Base-by-base conservation (phyloP, 2,329 filamentous ascomycete species). In the Phyllosticta ampelicida region DNA sequence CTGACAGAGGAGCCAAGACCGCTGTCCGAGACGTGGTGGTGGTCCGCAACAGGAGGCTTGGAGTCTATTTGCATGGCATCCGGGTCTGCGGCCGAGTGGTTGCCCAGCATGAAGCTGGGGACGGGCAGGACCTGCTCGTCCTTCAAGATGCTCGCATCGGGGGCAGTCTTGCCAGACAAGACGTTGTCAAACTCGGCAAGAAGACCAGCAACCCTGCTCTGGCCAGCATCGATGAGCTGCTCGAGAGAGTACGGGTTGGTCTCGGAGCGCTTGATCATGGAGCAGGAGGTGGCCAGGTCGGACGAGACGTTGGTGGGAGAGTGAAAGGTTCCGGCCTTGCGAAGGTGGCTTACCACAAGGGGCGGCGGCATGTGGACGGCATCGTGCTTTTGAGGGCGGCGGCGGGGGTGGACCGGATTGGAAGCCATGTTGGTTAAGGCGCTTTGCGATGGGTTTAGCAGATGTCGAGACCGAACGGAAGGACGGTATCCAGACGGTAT, bases 1-100 rank as follows among this genome's bases (percentile, higher is more conserved):
- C 78, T 81, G 66, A 96, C 79, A 49, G 90, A 96, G 50, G 89
- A 87, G 55, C 91, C 91, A 62, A 96, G 78, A 56, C 90, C 91
- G 70, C 90, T 95, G 75, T 96, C 91, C 16, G 89, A 94, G 60
- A 83, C 82, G 73, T 90, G 86, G 67, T 84, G 81, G 68, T 85
- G 80, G 61, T 67, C 65, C 50, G 61, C 62, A 58, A 62, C 60
- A 56, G 62, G 54, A 21, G 66, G 76, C 75, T 68, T 83, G 60
- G 63, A 62, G 67, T 70, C 71, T 60, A 72, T 65, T 62, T 66
- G 73, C 70, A 74, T 74, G 29, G 62, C 68, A 54, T 69, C 67
- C 52, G 62, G 60, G 60, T 70, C 65, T 48, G 73, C 56, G 56
- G 64, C 66, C 51, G 71, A 63, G 61, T 68, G 67, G 57, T 59